A percentile compares a stretch with the other conserved stretches of the same genome.
Conservation (phyloP, 2,329 filamentous ascomycete genomes). For the Lasiodiplodia citricola region DNA sequence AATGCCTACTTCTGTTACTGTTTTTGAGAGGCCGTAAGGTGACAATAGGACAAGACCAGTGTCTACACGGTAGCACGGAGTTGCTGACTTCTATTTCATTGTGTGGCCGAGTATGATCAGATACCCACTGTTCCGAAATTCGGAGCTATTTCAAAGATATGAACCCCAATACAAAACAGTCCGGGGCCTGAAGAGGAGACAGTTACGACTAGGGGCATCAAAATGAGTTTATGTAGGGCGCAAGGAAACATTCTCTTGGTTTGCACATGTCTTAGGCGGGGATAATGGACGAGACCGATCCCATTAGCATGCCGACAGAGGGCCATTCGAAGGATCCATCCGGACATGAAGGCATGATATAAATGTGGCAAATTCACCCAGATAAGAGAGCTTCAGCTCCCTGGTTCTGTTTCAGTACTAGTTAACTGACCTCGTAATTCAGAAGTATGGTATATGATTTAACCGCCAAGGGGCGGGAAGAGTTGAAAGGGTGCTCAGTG, state of each 20-base stretch:
- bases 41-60: not conserved
- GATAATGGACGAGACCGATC: too few relatives aligned
- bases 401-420: too few relatives aligned
- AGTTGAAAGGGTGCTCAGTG: not conserved
- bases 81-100: not conserved
- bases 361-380: too few relatives aligned
- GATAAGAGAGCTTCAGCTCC: too few relatives aligned
- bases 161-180: not conserved
- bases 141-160: not conserved
- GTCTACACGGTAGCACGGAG: too few relatives aligned
- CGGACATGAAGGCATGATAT: too few relatives aligned
- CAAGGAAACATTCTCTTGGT: too few relatives aligned
- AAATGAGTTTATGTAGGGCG: not conserved
- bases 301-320: too few relatives aligned
- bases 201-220: not conserved
- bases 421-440: not conserved
- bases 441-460: not conserved
- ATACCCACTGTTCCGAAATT: not conserved
- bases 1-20: slow-evolving; percentile 17
- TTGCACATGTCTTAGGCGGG: too few relatives aligned
- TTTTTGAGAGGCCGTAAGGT: slow-evolving; percentile 16
- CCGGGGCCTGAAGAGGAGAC: too few relatives aligned
- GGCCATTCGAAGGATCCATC: too few relatives aligned
- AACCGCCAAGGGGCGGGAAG: not conserved
- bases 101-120: not conserved